Conservation (phyloP, 345 rosid species). For the Orychophragmus violaceus region DNA sequence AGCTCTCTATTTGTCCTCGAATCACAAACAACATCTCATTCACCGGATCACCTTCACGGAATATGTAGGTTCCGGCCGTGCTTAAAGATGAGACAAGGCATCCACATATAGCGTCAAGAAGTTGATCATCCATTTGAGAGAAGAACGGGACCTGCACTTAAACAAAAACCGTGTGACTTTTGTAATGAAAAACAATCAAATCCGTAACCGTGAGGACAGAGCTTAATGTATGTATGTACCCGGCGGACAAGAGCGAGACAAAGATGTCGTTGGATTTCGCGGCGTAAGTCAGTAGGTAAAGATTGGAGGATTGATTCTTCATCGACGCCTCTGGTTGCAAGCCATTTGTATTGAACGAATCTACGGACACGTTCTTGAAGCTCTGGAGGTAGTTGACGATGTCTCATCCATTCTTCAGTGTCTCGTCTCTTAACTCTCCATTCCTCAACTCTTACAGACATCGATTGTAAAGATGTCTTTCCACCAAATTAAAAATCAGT, state of each 20-base stretch:
- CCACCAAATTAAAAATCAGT: conserved; percentile 11
- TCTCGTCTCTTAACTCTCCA: no score
- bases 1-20: conserved; percentile 83
- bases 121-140: conserved; percentile 88
- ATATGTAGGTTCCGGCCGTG: conserved; percentile 59
- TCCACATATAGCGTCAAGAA: conserved; percentile 86
- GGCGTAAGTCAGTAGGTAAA: conserved; percentile 73
- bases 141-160: conserved; percentile 74
- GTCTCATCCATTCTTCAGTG: no score
- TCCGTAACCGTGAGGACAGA: not conserved
- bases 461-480: conserved; percentile 79
- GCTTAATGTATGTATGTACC: no score
- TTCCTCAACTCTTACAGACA: conserved; percentile 76
- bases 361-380: no score
- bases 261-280: conserved; percentile 80
- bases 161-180: not conserved
- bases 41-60: conserved; percentile 82
- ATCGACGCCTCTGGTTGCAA: conserved; percentile 84
- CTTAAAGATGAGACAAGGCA: conserved; percentile 67
- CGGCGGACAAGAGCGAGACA: conserved; percentile 88
- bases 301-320: conserved; percentile 73
- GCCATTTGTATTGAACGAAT: conserved; percentile 91
- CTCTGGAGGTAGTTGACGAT: no score
- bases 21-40: conserved; percentile 89
- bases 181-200: not conserved